Base-by-base conservation (phyloP, 345 rosid genomes). In the Salix arbutifolia region DNA sequence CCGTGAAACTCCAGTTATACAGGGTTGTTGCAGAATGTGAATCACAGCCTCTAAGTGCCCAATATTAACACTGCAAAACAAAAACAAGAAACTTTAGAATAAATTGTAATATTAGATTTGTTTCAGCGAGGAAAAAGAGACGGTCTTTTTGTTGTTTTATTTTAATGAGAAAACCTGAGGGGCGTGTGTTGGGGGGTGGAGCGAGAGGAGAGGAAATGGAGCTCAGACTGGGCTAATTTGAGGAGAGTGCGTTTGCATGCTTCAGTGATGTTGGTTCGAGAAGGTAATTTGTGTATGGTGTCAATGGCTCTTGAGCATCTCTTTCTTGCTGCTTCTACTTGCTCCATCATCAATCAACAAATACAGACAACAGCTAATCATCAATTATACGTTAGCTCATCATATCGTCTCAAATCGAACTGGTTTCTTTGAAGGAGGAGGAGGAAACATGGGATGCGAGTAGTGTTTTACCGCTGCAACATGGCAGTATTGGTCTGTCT, bases 11-110 rank as follows among this genome's bases (percentile, higher is more conserved):
- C 90, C 96, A 18, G 85, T 79, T 33, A 91, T 72, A 13, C 67
- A 88, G 18, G 96, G 92, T 60, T 81, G 90, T 21, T 79, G 89
- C 12, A 95, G 88, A 65, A 95, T 70, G 64, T 80, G 76, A 69
- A 91, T 78, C 2, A 93, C 89, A 53, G 97, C 93, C 74, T 95
- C 97, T 23, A 93, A 79, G 76, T 95, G 93, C 26, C 99, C 97
- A 44, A 89, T 84, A 86, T 95, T 93, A 71, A 83, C 81, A 68
- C 99, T 91, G 89, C 69, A 73, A 69, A 65, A 12, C 4, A 8
- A 56, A 37, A 56, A 19, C 8, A 77, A 19, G 14, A 25, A 56
- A 17, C 18, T 46, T 73, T 19, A 53, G 13, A 53, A 10, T 14
- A 72, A 18, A 65, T 18, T n/a, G 30, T 31, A 66, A 42, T 38